phyloP scores from a whole-genome alignment of 208 protist genomes.

The Leishmania tropica region DNA sequence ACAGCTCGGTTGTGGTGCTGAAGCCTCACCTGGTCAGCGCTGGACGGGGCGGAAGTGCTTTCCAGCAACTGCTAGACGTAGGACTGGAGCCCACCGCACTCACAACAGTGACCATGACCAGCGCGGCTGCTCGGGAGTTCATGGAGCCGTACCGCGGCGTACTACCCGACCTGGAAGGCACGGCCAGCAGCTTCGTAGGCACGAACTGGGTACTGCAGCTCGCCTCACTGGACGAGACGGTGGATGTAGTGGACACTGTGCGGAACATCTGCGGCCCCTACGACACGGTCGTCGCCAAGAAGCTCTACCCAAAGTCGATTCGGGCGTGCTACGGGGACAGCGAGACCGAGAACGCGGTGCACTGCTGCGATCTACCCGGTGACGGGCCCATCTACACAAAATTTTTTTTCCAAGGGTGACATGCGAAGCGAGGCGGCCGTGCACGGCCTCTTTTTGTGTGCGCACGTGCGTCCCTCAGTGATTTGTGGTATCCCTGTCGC shows the following conservation, averaged over 20 bases:
- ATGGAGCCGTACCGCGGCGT: conserved; percentile 82
- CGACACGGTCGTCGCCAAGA: conserved; percentile 83
- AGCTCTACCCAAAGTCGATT: conserved; percentile 82
- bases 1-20: conserved; percentile 77
- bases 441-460: background rate
- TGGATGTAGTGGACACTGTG: conserved; percentile 60
- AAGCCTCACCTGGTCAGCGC: conserved; percentile 71
- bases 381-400: conserved; percentile 90
- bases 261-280: conserved; percentile 81
- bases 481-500: background rate
- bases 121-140: conserved; percentile 56
- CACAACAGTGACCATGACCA: conserved; percentile 52
- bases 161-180: conserved; percentile 60
- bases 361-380: conserved; percentile 95
- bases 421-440: background rate
- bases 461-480: background rate
- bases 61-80: conserved; percentile 68
- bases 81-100: conserved; percentile 70
- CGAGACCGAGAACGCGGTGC: conserved; percentile 87
- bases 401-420: conserved; percentile 62
- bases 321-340: conserved; percentile 88
- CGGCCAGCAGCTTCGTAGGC: conserved; percentile 55
- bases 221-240: conserved; percentile 37
- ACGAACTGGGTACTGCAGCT: conserved; percentile 82
- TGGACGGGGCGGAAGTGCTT: conserved; percentile 40